Evolutionary conservation across 2,329 filamentous ascomycete genomes (phyloP), one percentile per base, ranked within the genome.

Genomic region (Pestalotiopsis sp.): DNA sequence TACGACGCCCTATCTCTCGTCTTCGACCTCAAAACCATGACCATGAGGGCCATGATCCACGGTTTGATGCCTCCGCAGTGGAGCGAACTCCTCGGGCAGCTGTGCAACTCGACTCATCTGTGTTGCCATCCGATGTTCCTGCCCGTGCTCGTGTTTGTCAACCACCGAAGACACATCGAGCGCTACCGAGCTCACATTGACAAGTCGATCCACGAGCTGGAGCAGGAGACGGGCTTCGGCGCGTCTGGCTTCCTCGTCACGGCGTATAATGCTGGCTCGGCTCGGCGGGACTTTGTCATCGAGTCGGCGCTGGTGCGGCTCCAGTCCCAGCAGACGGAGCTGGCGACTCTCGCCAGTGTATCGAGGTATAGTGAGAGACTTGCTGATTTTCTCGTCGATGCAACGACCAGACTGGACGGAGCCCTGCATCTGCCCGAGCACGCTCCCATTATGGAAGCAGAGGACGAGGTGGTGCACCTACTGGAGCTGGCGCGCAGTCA

Each of bases 261-360:
- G 23, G 27, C 38, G 2, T 25, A 38, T 2, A 23, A 61, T 39
- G 23, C n/a, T 6, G 52, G 5, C 9, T 39, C 31, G 5, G 59
- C 25, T 1, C 59, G 31, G 20, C 58, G 20, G 2, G 41, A 38
- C 25, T 52, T 62, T 6, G 23, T 38, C 14, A 57, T 67, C 17
- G 41, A 67, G 23, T 67, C 66, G 25, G 39, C 58, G 13, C 27
- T 67, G n/a, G 58, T 62, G 12, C 38, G 56, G 20, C 41, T 67
- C 27, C 58, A 62, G 36, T 68, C 61, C 1, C 49, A 68, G 12
- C 66, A 68, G 49, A 68, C 66, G 3, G 66, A 65, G 31, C 49
- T 68, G 20, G 61, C 66, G 4, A 68, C 23, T 4, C 31, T 65
- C 7, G 13, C 27, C n/a, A 56, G 39, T 13, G 20, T 64, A 1